phyloP scores from a whole-genome alignment of 2,329 filamentous ascomycete genomes.

The Cercospora canescens region DNA sequence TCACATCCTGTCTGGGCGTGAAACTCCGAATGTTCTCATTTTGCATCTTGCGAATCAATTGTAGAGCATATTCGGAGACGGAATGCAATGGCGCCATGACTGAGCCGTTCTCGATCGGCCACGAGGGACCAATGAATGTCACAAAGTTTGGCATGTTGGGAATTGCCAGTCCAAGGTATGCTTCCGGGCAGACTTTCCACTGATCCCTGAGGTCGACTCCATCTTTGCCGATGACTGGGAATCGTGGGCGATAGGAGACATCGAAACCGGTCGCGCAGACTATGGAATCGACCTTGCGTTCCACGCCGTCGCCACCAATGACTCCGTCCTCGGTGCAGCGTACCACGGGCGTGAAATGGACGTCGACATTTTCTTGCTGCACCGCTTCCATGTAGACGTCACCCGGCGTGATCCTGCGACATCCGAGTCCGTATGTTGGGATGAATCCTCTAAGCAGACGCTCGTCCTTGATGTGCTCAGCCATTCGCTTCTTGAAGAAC shows the following conservation, averaged over 20 bases:
- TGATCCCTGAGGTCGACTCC: slow-evolving; percentile 42
- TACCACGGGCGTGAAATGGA: slow-evolving; percentile 50
- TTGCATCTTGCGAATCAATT: slow-evolving; percentile 50
- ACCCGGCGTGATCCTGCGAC: slow-evolving; percentile 50
- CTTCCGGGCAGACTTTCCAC: slow-evolving; percentile 41
- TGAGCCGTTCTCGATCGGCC: slow-evolving; percentile 48
- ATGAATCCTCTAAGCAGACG: slow-evolving; percentile 50
- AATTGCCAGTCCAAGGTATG: slow-evolving; percentile 44
- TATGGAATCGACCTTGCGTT: slow-evolving; percentile 45
- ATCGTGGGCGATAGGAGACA: slow-evolving; percentile 44
- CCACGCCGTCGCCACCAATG: slow-evolving; percentile 44
- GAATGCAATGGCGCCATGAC: slow-evolving; percentile 43
- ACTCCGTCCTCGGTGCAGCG: slow-evolving; percentile 49
- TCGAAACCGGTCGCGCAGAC: slow-evolving; percentile 49
- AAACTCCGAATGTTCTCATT: slow-evolving; percentile 46
- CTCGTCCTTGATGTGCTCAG: slow-evolving; percentile 53
- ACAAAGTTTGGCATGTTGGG: slow-evolving; percentile 46
- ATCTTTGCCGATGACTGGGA: slow-evolving; percentile 44
- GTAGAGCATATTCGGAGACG: slow-evolving; percentile 43
- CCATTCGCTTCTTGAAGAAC: slow-evolving; percentile 47
- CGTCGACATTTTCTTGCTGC: slow-evolving; percentile 52
- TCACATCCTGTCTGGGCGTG: slow-evolving; percentile 43
- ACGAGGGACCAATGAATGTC: slow-evolving; percentile 38
- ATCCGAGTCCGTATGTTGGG: slow-evolving; percentile 48
- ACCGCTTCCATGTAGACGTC: slow-evolving; percentile 54